Conservation (phyloP, 169 alveolate genomes). For the Plasmodium berghei region DNA sequence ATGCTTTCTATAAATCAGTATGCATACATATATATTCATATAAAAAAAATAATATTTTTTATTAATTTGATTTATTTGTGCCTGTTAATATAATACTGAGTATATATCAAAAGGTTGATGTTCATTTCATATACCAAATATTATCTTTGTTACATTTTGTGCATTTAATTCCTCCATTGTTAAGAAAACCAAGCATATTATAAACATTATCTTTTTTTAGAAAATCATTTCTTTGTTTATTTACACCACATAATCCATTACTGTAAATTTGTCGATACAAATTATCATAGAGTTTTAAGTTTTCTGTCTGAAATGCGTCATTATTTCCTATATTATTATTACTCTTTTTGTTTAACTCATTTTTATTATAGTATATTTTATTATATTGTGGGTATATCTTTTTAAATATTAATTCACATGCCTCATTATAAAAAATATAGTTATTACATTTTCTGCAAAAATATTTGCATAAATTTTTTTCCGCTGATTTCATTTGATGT, state of each 20-base stretch:
- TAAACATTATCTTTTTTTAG: slow-evolving; percentile 46
- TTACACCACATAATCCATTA: slow-evolving; percentile 66
- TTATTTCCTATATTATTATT: not conserved
- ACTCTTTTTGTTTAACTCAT: slow-evolving; percentile 13
- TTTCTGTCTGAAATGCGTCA: not conserved
- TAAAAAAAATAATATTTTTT: too few species aligned
- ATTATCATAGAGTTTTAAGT: slow-evolving; percentile 15
- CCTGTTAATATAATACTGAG: too few species aligned
- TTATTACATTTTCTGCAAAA: slow-evolving; percentile 55
- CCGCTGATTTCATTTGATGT: slow-evolving; percentile 17
- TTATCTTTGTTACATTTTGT: slow-evolving; percentile 27
- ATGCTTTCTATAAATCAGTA: too few species aligned
- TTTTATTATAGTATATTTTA: slow-evolving; percentile 23
- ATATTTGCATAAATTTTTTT: slow-evolving; percentile 32
- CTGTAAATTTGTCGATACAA: slow-evolving; percentile 39
- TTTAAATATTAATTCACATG: slow-evolving; percentile 44
- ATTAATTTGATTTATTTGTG: too few species aligned
- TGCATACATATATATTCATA: too few species aligned
- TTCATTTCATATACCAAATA: slow-evolving; percentile 41
- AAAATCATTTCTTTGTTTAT: slow-evolving; percentile 63
- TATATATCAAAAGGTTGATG: not conserved
- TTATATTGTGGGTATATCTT: slow-evolving; percentile 23
- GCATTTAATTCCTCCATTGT: slow-evolving; percentile 45
- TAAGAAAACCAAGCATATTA: slow-evolving; percentile 31
- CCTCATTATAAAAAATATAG: slow-evolving; percentile 42